Evolutionary conservation across 2,329 filamentous ascomycete genomes (phyloP).

Genomic region (Hypomyces perniciosus): DNA sequence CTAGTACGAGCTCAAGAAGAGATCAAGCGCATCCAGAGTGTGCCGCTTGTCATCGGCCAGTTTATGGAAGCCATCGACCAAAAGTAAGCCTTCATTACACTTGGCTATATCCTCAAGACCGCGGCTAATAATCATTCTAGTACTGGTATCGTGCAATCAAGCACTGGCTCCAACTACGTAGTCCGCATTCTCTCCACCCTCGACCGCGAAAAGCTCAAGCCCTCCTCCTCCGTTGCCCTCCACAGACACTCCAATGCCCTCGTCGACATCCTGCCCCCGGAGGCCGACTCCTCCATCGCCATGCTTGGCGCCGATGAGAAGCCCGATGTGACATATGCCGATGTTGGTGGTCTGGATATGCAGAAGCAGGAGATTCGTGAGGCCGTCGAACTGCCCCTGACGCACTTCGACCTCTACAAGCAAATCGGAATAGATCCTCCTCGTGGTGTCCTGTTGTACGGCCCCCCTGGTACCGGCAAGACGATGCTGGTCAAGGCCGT

Average conservation of each 20-base stretch:
- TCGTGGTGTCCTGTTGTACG: conserved; percentile 91
- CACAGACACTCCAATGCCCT: conserved; percentile 98
- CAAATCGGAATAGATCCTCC: conserved; percentile 99
- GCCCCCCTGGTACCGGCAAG: conserved; percentile 92
- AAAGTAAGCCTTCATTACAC: conserved; percentile 55
- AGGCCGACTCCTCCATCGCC: conserved; percentile 96
- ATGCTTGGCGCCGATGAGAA: conserved; percentile 97
- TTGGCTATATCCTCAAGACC: too few species aligned
- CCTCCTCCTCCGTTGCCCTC: conserved; percentile 92
- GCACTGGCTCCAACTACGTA: conserved; percentile 97
- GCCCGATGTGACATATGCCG: conserved; percentile 95
- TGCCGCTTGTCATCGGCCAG: conserved; percentile 94
- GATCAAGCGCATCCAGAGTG: conserved; percentile 98
- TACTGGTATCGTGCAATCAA: conserved; percentile 97
- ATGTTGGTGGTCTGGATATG: conserved; percentile 97
- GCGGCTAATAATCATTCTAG: conserved; percentile 38
- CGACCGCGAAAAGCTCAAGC: conserved; percentile 96
- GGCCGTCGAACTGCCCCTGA: conserved; percentile 92
- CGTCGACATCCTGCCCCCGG: conserved; percentile 96
- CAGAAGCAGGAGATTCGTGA: conserved; percentile 99
- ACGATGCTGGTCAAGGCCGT: conserved; percentile 98
- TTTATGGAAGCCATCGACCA: conserved; percentile 99
- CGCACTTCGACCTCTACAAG: conserved; percentile 97
- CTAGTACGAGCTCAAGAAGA: conserved; percentile 96
- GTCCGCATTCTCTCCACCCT: conserved; percentile 97